Percentiles rank a stretch among this genome's conserved stretches.
phyloP scores from a whole-genome alignment of 768 basidiomycete species.

The Pleurotus sapidus region DNA sequence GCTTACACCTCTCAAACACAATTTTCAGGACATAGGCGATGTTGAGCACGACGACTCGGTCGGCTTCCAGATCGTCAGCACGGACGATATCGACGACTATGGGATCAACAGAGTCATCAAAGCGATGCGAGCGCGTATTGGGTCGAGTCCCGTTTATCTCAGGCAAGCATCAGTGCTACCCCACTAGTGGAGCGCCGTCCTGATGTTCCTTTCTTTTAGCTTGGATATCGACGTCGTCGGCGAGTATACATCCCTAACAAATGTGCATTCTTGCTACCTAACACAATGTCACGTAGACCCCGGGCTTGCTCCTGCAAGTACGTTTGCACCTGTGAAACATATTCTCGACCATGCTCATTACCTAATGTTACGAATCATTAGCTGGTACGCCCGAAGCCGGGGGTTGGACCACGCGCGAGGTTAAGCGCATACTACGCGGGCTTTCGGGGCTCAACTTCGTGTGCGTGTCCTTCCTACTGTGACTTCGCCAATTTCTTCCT shows the following conservation, averaged over 20 bases:
- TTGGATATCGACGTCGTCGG: slow-evolving; percentile 63
- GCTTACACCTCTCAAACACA: neutral
- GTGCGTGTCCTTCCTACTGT: slow-evolving; percentile 27
- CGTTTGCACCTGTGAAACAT: slow-evolving; percentile 17
- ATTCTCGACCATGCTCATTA: neutral
- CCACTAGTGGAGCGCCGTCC: neutral
- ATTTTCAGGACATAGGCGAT: slow-evolving; percentile 35
- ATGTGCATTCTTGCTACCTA: neutral
- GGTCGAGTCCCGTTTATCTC: slow-evolving; percentile 57
- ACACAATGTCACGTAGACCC: slow-evolving; percentile 37
- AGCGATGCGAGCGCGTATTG: slow-evolving; percentile 56
- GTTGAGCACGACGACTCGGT: slow-evolving; percentile 49
- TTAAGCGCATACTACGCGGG: slow-evolving; percentile 61
- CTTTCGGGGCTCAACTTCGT: slow-evolving; percentile 59
- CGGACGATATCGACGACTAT: slow-evolving; percentile 63
- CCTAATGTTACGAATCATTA: neutral
- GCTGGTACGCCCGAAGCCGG: slow-evolving; percentile 34
- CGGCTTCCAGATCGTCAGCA: slow-evolving; percentile 58
- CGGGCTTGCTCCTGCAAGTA: slow-evolving; percentile 58
- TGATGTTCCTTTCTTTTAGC: slow-evolving; percentile 20
- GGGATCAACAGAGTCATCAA: slow-evolving; percentile 52
- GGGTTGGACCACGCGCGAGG: slow-evolving; percentile 64
- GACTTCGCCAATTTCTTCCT: no score
- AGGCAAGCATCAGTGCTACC: slow-evolving; percentile 29
- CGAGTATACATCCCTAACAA: slow-evolving; percentile 14